Conservation (phyloP, 179 eudicot species). For the Dionaea muscipula region DNA sequence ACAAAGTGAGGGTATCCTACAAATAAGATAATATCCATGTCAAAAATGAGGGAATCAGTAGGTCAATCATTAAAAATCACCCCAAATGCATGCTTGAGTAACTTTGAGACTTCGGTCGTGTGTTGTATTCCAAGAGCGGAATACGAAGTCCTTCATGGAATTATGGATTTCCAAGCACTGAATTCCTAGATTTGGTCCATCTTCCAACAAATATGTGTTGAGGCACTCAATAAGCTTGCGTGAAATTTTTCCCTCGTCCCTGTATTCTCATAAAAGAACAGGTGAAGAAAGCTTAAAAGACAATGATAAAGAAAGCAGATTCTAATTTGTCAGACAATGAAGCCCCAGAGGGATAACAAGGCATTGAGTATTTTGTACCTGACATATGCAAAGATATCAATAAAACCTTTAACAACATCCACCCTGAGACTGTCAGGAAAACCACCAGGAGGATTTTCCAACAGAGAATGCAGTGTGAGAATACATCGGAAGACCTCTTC, state of each 20-base stretch:
- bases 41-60: conserved; percentile 2
- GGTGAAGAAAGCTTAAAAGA: too few relatives aligned
- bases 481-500: conserved; percentile 65
- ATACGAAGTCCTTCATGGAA: conserved; percentile 55
- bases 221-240: conserved; percentile 77
- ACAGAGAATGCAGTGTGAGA: conserved; percentile 64
- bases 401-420: conserved; percentile 50
- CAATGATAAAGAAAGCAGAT: too few relatives aligned
- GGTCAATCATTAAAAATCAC: background rate
- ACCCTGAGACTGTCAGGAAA: conserved; percentile 58
- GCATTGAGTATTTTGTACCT: conserved; percentile 29
- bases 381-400: conserved; percentile 42
- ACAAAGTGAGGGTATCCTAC: conserved; percentile 68
- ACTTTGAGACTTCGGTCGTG: conserved; percentile 77
- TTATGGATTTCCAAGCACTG: conserved; percentile 68
- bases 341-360: conserved; percentile 11
- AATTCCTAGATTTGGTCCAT: conserved; percentile 80
- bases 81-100: background rate
- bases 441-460: conserved; percentile 95
- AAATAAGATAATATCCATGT: background rate
- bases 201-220: conserved; percentile 60
- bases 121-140: conserved; percentile 57
- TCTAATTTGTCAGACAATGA: too few relatives aligned
- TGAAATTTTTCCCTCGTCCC: conserved; percentile 76
- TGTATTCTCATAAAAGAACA: conserved; percentile 17